Base-by-base conservation (phyloP, 495 filamentous ascomycete genomes). In the Penicillium simplicissimum region DNA sequence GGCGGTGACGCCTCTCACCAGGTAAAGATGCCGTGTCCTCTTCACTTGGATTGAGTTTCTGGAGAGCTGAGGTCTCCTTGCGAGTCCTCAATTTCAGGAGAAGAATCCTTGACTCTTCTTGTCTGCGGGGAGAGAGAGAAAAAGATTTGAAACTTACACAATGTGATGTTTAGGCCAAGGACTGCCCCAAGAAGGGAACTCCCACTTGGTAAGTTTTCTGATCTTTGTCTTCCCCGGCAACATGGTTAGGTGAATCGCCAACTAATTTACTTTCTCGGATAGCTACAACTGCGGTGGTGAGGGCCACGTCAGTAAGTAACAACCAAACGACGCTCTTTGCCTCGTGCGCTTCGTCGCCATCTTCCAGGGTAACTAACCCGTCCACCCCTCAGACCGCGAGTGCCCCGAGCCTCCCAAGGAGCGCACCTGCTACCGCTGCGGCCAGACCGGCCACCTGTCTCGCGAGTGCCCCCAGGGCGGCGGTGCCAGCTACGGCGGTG, bases 341-440 rank as follows among this genome's bases (percentile, higher is more conserved):
- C 45, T 8, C 7, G 10, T 14, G 40, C 40, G 40, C 40, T n/a
- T 42, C 40, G 17, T 42, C 40, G 40, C 8, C 23, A 51, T 28
- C 13, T 25, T 8, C 10, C 9, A 7, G 37, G 5, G 9, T 17
- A 36, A 62, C 59, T 67, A 40, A 71, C 59, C 47, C 28, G 15
- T 15, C 19, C 33, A 14, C 35, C 45, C 36, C 28, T 40, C 67
- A 90, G 88, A 89, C 84, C 93, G 96, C 75, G 95, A 98, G 70
- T 98, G 95, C 82, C 88, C 90, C 59, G 84, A 87, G 68, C 88
- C 92, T 40, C 85, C 87, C 48, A 97, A 96, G 85, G 93, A 96
- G 79, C 96, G 96, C 81, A 87, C 90, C 37, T 98, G 95, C 87
- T 98, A 98, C 82, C 88, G 91, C 63, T 98, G 94, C 82, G 90